A percentile compares a stretch with the other conserved stretches of the same genome.
phyloP scores from a whole-genome alignment of 2,329 filamentous ascomycete species.

The Arthrobotrys sphaeroides region DNA sequence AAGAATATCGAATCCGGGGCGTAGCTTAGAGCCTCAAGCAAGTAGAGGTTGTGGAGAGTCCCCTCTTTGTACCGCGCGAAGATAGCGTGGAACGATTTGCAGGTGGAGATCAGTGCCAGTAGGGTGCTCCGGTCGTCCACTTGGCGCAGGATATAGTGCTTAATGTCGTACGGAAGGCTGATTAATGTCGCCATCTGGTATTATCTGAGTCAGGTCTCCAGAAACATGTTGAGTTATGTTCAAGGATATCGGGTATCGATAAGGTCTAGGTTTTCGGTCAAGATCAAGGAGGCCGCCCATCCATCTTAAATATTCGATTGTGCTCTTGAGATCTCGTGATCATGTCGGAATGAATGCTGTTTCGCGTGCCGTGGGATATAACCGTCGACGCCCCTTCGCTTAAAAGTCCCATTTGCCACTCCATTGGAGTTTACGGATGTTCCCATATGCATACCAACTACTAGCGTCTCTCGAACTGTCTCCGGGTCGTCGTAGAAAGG shows the following conservation, averaged over 20 bases:
- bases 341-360: background rate
- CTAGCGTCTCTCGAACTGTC: too few relatives aligned
- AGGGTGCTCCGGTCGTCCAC: constrained; percentile 11
- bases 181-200: constrained; percentile 31
- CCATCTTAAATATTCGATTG: background rate
- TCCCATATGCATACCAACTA: too few relatives aligned
- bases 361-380: background rate
- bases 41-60: constrained; percentile 20
- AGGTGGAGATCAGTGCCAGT: constrained; percentile 7
- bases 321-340: background rate
- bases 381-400: constrained; percentile 9
- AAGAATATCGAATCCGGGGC: constrained; percentile 30
- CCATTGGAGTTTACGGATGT: background rate
- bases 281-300: background rate
- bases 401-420: background rate
- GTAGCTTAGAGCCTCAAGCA: constrained; percentile 27
- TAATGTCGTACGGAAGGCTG: constrained; percentile 41
- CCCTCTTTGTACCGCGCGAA: constrained; percentile 20
- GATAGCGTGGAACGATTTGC: constrained; percentile 18
- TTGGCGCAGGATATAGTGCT: constrained; percentile 23
- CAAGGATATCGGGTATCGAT: too few relatives aligned
- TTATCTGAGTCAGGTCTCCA: too few relatives aligned
- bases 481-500: too few relatives aligned
- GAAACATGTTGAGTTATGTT: too few relatives aligned
- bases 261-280: background rate